These are phyloP conservation scores for Amanita exitialis DNA, from an alignment of 768 basidiomycete genomes.

Conservation along the genomic window DNA sequence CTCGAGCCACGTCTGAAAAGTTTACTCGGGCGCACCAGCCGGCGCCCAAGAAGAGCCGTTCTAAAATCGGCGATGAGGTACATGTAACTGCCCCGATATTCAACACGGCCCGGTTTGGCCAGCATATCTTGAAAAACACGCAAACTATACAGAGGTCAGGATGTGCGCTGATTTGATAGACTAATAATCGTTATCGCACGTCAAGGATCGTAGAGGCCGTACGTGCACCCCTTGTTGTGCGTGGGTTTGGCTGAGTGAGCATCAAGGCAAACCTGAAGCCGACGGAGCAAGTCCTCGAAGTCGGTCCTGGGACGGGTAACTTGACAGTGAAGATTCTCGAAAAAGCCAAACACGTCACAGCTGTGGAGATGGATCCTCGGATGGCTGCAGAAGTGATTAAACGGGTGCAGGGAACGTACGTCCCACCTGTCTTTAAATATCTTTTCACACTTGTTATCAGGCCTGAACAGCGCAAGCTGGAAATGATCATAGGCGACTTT, in stretches of 20 bases:
- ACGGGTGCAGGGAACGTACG: conserved; percentile 96
- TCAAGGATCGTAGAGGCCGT: conserved; percentile 6
- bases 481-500: conserved; percentile 95
- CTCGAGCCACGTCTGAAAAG: conserved; percentile 67
- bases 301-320: conserved; percentile 97
- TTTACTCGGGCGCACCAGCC: conserved; percentile 64
- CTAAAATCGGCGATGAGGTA: conserved; percentile 18
- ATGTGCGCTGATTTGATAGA: conserved; percentile 12
- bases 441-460: conserved; percentile 28
- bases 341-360: conserved; percentile 86
- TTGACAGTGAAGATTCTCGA: conserved; percentile 90
- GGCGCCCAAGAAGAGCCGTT: conserved; percentile 39
- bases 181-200: background rate
- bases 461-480: conserved; percentile 90
- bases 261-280: conserved; percentile 80
- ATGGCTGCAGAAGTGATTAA: conserved; percentile 98
- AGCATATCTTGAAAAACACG: conserved; percentile 96
- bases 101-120: conserved; percentile 92
- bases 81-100: conserved; percentile 78
- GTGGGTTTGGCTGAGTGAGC: background rate
- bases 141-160: conserved; percentile 78
- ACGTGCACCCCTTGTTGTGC: background rate
- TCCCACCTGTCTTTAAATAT: conserved; percentile 14
- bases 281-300: conserved; percentile 93
- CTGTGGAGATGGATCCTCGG: conserved; percentile 96